A percentile compares a stretch with the other conserved stretches of the same genome.
Evolutionary conservation across 805 yeast species (phyloP).

Genomic region (Candida pseudofarinosa): DNA sequence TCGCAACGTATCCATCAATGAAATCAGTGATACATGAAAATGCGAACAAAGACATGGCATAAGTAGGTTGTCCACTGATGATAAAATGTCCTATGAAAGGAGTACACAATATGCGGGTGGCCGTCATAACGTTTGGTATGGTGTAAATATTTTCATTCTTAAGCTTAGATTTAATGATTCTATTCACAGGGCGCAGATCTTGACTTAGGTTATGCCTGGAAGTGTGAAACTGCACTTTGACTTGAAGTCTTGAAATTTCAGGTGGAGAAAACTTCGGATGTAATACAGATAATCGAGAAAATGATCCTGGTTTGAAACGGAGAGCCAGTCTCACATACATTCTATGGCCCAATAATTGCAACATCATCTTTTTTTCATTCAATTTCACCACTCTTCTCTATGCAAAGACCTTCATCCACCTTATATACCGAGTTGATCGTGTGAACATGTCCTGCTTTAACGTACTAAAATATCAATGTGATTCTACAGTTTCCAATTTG

Average conservation of each 20-base stretch:
- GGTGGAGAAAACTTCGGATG: neutral
- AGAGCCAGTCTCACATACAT: neutral
- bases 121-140: slow-evolving; percentile 80
- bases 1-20: slow-evolving; percentile 87
- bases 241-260: neutral
- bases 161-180: neutral
- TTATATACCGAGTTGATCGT: neutral
- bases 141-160: slow-evolving; percentile 63
- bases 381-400: neutral
- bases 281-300: neutral
- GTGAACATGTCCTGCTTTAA: too few species aligned
- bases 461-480: too few species aligned
- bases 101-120: slow-evolving; percentile 73
- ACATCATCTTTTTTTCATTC: neutral
- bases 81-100: slow-evolving; percentile 84
- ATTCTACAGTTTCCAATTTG: neutral
- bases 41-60: slow-evolving; percentile 69
- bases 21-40: slow-evolving; percentile 91
- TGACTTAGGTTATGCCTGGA: neutral
- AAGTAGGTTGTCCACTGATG: slow-evolving; percentile 53
- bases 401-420: neutral
- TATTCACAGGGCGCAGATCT: neutral
- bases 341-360: neutral
- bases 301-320: neutral
- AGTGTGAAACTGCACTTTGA: neutral